phyloP scores from a whole-genome alignment of 2,329 filamentous ascomycete genomes.

The Zopfia rhizophila region DNA sequence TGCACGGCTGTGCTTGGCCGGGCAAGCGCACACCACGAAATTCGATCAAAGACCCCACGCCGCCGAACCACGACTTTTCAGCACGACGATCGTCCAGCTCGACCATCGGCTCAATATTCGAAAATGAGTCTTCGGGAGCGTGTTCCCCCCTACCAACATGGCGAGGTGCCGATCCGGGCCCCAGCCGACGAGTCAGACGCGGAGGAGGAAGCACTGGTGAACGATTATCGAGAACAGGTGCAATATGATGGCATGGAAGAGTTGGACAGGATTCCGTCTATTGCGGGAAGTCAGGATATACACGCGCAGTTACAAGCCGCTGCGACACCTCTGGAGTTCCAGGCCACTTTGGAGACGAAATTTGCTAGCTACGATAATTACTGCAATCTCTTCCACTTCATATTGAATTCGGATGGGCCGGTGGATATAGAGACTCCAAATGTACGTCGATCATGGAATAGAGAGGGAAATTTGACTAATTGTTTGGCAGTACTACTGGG shows the following conservation, averaged over 20 bases:
- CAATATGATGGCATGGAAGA: conserved; percentile 90
- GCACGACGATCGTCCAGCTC: conserved; percentile 6
- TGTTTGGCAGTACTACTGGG: conserved; percentile 87
- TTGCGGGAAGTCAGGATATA: conserved; percentile 84
- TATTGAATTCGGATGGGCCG: conserved; percentile 98
- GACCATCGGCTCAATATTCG: conserved; percentile 16
- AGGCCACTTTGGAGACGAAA: conserved; percentile 94
- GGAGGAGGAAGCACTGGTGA: conserved; percentile 94
- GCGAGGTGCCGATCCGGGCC: conserved; percentile 48
- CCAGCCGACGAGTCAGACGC: conserved; percentile 87
- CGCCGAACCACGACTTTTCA: conserved; percentile 12
- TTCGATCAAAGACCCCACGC: conserved; percentile 21
- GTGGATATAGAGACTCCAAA: conserved; percentile 97
- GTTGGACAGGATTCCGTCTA: conserved; percentile 72
- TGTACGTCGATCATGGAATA: conserved; percentile 66
- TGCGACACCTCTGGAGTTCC: conserved; percentile 94
- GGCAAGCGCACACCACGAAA: conserved; percentile 14
- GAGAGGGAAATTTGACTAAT: conserved; percentile 21
- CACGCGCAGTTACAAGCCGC: conserved; percentile 91
- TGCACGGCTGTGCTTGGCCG: no score
- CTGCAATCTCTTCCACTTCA: conserved; percentile 99
- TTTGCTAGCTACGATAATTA: conserved; percentile 99
- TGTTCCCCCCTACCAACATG: conserved; percentile 53
- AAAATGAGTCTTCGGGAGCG: conserved; percentile 43
- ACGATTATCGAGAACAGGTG: conserved; percentile 94